These are phyloP conservation scores for Allium cepa DNA, from an alignment of 106 monocot genomes.

Conservation along the genomic window DNA sequence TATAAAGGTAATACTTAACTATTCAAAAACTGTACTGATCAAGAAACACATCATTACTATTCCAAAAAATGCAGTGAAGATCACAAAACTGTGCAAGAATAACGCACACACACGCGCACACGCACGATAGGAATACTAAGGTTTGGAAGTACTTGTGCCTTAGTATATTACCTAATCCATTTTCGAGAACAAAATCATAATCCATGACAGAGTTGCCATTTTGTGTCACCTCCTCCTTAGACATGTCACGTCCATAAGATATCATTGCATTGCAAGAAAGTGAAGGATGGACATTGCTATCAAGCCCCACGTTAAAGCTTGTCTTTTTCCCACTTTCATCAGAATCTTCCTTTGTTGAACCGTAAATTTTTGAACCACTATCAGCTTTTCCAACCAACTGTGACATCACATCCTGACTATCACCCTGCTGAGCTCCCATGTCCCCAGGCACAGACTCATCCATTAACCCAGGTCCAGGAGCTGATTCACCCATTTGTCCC, in stretches of 20 bases:
- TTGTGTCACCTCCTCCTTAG: slow-evolving; percentile 83
- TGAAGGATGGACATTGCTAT: slow-evolving; percentile 64
- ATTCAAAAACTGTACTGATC: neutral
- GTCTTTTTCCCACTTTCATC: slow-evolving; percentile 84
- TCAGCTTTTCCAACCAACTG: slow-evolving; percentile 66
- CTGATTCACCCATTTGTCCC: slow-evolving; percentile 91
- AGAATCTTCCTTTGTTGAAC: slow-evolving; percentile 84
- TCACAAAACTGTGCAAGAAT: too few species aligned
- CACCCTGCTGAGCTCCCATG: slow-evolving; percentile 72
- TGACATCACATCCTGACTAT: slow-evolving; percentile 96
- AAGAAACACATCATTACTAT: neutral
- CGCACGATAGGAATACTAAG: too few species aligned
- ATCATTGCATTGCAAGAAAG: slow-evolving; percentile 95
- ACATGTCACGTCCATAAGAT: slow-evolving; percentile 52
- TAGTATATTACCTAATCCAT: slow-evolving; percentile 40
- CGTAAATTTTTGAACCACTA: slow-evolving; percentile 90
- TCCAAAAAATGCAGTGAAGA: neutral
- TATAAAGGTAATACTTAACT: too few species aligned
- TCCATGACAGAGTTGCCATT: slow-evolving; percentile 30
- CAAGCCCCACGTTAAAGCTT: slow-evolving; percentile 38
- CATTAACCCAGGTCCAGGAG: slow-evolving; percentile 76
- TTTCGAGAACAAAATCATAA: slow-evolving; percentile 44
- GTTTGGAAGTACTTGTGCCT: too few species aligned
- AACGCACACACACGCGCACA: too few species aligned
- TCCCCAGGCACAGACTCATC: slow-evolving; percentile 85